Percentiles rank a stretch among this genome's conserved stretches.
Conservation (phyloP, 2,329 filamentous ascomycete genomes). For the Nemania serpens region DNA sequence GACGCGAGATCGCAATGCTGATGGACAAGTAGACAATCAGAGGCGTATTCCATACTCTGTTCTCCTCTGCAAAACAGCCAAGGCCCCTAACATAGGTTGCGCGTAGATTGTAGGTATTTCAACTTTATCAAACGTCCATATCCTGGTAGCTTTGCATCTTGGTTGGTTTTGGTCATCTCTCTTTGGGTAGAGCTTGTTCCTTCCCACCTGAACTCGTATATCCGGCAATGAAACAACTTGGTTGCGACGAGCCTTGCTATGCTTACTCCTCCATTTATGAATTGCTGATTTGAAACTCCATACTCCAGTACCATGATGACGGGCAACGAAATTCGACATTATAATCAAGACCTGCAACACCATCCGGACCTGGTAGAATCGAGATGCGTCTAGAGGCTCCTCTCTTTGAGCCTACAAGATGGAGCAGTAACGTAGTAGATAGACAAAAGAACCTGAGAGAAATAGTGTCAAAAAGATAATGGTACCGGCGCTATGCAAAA, state of each 20-base stretch:
- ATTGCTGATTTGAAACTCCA: slow-evolving; percentile 25
- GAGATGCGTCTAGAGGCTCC: slow-evolving; percentile 19
- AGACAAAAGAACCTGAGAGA: slow-evolving; percentile 15
- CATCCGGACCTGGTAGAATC: slow-evolving; percentile 12
- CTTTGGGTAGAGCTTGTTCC: slow-evolving; percentile 9
- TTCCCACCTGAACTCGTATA: slow-evolving; percentile 12
- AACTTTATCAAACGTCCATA: slow-evolving; percentile 9
- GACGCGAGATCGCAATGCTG: slow-evolving; percentile 5
- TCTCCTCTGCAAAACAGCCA: slow-evolving; percentile 5
- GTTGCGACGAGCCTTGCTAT: slow-evolving; percentile 18
- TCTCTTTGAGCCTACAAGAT: slow-evolving; percentile 24
- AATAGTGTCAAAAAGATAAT: slow-evolving; percentile 22
- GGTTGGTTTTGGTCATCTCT: slow-evolving; percentile 10
- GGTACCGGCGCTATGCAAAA: slow-evolving; percentile 31
- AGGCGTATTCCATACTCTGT: slow-evolving; percentile 29
- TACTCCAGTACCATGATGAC: slow-evolving; percentile 23
- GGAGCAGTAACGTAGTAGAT: slow-evolving; percentile 15
- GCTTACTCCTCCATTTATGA: slow-evolving; percentile 18
- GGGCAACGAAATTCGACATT: slow-evolving; percentile 19
- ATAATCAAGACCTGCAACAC: slow-evolving; percentile 19
- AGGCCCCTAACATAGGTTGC: neutral
- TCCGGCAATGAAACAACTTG: slow-evolving; percentile 24
- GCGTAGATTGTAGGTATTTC: neutral
- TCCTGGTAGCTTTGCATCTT: slow-evolving; percentile 6
- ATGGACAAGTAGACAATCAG: slow-evolving; percentile 11